Percentiles rank a stretch among this genome's conserved stretches.
These are phyloP conservation scores for Leccinum rimulosum DNA, from an alignment of 768 basidiomycete species.

Conservation along the genomic window DNA sequence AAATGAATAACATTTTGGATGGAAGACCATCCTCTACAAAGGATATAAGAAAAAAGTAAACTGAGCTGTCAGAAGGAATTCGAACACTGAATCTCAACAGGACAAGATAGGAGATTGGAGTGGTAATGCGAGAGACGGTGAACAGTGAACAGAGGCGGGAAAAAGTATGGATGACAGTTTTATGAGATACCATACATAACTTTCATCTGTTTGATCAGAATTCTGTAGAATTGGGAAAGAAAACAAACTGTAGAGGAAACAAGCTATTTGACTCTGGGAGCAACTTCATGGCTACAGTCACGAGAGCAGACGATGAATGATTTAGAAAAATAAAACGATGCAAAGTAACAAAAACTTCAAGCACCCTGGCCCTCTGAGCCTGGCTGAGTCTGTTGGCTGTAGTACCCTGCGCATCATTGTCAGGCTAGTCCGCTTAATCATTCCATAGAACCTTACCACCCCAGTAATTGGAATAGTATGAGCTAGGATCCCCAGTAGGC, in stretches of 20 bases:
- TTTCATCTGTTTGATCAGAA: constrained; percentile 33
- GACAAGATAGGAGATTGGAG: constrained; percentile 22
- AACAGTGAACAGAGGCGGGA: constrained; percentile 24
- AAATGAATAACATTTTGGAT: constrained; percentile 26
- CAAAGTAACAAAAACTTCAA: constrained; percentile 25
- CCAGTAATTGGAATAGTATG: constrained; percentile 83
- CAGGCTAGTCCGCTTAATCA: constrained; percentile 5
- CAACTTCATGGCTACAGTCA: constrained; percentile 35
- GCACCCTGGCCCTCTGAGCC: constrained; percentile 50
- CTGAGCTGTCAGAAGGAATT: constrained; percentile 15
- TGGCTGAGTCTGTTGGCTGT: constrained; percentile 72
- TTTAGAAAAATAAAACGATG: constrained; percentile 25
- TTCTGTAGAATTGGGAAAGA: constrained; percentile 27
- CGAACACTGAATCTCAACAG: constrained; percentile 26
- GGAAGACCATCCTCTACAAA: constrained; percentile 32
- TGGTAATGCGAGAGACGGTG: constrained; percentile 18
- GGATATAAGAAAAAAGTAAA: constrained; percentile 27
- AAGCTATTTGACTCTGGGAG: constrained; percentile 19
- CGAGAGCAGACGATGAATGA: constrained; percentile 26
- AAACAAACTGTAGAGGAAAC: constrained; percentile 20
- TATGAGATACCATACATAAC: constrained; percentile 33
- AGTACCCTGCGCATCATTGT: constrained; percentile 60
- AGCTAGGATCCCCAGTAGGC: constrained; percentile 68
- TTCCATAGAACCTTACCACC: constrained; percentile 51
- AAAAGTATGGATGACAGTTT: constrained; percentile 31